Evolutionary conservation across 257 asterid species (phyloP).

Genomic region (Agastache rugosa): DNA sequence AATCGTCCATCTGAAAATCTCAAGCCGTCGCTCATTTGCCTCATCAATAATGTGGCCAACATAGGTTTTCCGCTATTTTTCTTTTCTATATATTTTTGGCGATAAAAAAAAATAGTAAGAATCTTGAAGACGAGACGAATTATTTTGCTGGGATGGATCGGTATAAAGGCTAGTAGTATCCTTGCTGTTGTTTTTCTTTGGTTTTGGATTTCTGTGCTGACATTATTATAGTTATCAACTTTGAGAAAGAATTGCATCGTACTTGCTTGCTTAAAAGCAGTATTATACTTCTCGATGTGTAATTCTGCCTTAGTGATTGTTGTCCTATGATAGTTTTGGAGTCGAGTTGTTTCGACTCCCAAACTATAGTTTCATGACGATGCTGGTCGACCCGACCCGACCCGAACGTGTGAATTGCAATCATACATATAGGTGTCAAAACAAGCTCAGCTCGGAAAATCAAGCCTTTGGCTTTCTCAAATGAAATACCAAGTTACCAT

Average conservation of each 20-base stretch:
- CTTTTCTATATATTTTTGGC: background rate
- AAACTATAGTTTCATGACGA: too few species aligned
- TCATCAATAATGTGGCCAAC: constrained; percentile 18
- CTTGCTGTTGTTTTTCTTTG: background rate
- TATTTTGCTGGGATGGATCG: background rate
- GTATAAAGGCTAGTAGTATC: background rate
- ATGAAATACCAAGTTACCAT: too few species aligned
- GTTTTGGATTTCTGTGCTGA: background rate
- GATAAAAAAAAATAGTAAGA: background rate
- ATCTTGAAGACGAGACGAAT: background rate
- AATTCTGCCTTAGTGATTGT: too few species aligned
- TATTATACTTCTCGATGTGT: too few species aligned
- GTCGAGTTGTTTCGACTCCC: too few species aligned
- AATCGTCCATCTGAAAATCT: constrained; percentile 39
- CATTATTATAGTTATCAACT: background rate
- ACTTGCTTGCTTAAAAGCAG: too few species aligned
- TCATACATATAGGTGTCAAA: too few species aligned
- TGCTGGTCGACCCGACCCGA: too few species aligned
- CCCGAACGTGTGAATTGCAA: too few species aligned
- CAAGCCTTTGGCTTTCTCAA: too few species aligned
- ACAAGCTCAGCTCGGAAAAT: too few species aligned
- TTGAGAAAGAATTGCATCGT: background rate
- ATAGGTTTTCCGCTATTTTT: background rate
- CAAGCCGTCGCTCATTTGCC: constrained; percentile 2
- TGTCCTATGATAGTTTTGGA: too few species aligned